phyloP scores from a whole-genome alignment of 257 asterid species.

The Solanum verrucosum region DNA sequence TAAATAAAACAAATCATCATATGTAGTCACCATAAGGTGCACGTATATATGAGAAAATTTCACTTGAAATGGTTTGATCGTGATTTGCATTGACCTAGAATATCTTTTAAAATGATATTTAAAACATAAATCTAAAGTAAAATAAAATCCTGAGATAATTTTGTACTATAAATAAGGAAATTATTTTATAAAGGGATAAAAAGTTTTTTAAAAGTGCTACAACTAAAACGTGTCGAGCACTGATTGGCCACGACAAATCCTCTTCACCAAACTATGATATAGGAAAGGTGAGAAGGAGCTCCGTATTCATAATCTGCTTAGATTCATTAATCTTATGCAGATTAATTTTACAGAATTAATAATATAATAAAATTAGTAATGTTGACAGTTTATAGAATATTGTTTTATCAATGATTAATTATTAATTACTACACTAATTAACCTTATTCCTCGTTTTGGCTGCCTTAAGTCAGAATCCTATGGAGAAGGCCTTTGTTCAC shows the following conservation, averaged over 20 bases:
- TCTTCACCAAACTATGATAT: neutral
- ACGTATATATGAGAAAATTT: neutral
- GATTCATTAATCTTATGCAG: neutral
- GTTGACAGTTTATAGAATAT: neutral
- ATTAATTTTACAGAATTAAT: neutral
- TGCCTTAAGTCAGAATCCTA: conserved; percentile 29
- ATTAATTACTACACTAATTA: conserved; percentile 5
- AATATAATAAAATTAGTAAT: neutral
- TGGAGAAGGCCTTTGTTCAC: conserved; percentile 2
- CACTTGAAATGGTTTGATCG: neutral
- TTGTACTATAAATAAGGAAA: neutral
- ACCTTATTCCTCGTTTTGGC: conserved; percentile 12
- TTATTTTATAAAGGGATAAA: neutral
- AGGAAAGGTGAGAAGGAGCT: neutral
- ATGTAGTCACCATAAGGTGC: neutral
- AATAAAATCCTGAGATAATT: neutral
- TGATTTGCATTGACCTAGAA: neutral
- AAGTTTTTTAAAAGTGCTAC: neutral
- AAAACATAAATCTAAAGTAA: neutral
- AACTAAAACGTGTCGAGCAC: neutral
- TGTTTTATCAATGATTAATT: conserved; percentile 22
- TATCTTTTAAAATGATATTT: neutral
- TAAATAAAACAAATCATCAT: neutral
- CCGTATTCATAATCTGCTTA: neutral
- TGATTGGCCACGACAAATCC: neutral